Conservation (phyloP, 306 rosid genomes). For the Quercus alba region DNA sequence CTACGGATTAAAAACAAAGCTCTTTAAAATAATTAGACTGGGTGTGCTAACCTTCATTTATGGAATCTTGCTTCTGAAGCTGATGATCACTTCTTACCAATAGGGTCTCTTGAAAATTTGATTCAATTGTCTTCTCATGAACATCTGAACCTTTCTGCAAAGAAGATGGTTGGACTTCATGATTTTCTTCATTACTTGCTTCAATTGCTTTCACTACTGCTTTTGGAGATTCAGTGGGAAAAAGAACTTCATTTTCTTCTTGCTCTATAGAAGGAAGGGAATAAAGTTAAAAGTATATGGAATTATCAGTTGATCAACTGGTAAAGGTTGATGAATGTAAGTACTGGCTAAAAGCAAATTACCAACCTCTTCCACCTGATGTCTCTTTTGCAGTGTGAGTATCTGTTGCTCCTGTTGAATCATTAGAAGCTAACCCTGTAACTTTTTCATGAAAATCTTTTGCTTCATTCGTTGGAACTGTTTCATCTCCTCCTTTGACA, state of each 20-base stretch:
- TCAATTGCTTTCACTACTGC: conserved; percentile 24
- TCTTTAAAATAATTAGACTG: background rate
- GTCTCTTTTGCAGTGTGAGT: conserved; percentile 6
- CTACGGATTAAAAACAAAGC: background rate
- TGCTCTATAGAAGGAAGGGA: conserved; percentile 25
- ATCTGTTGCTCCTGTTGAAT: conserved; percentile 12
- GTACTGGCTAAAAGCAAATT: background rate
- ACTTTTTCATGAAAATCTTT: conserved; percentile 25
- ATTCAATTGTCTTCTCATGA: conserved; percentile 22
- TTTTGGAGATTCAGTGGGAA: conserved; percentile 23
- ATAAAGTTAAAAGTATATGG: background rate
- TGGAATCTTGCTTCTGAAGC: conserved; percentile 33
- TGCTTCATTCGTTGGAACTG: conserved; percentile 25
- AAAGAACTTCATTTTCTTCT: conserved; percentile 34
- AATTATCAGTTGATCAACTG: background rate
- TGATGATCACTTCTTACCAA: conserved; percentile 19
- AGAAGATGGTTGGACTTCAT: conserved; percentile 18
- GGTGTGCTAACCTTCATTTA: conserved; percentile 45
- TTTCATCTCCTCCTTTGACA: conserved; percentile 26
- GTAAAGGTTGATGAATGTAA: background rate
- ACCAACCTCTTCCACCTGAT: conserved; percentile 21
- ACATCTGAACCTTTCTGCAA: conserved; percentile 18
- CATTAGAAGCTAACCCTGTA: conserved; percentile 17
- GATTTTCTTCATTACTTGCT: conserved; percentile 1
- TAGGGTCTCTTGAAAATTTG: conserved; percentile 15